Evolutionary conservation across 495 filamentous ascomycete species (phyloP), one percentile per base, ranked within the genome.

Genomic region (Aspergillus incahuasiensis): DNA sequence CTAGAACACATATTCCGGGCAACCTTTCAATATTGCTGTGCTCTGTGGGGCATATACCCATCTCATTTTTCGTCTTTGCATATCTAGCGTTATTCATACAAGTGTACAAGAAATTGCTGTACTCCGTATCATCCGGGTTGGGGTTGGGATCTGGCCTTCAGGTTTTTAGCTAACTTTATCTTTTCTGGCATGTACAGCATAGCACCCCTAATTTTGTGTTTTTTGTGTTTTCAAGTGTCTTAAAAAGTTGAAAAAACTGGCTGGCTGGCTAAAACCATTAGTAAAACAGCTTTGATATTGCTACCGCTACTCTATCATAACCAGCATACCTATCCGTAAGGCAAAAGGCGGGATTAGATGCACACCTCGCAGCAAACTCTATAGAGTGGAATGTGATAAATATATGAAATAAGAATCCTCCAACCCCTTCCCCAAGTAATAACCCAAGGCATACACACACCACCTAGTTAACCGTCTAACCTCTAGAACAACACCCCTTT

Each of bases 1-100:
- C 13, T 34, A 35, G 41, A 54, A 53, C 43, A 34, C 25, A 20
- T 30, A 24, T 52, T 57, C 38, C 13, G 39, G 44, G 51, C 43
- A 28, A 39, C 54, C 45, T 50, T 54, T 50, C 12, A 5, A 35
- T 35, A 3, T 35, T 46, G 52, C 53, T 54, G 35, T 54, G 44
- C 22, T 54, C 38, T 54, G 35, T 38, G 43, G 41, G 42, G 38
- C 46, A 44, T 13, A 38, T 42, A 35, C 32, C 32, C 9, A 35
- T 9, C 12, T 35, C 32, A 35, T 35, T 12, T 35, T 35, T 35
- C 12, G 13, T 15, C 32, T 11, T 12, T 35, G 32, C 32, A 35
- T 35, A 18, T 18, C 38, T 40, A 25, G 21, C 43, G 43, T 28
- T 25, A 13, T 52, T 52, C 35, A 32, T 41, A 8, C 16, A 32